Evolutionary conservation across 345 rosid species (phyloP), one percentile per base, ranked within the genome.

Genomic region (Erucastrum elatum): DNA sequence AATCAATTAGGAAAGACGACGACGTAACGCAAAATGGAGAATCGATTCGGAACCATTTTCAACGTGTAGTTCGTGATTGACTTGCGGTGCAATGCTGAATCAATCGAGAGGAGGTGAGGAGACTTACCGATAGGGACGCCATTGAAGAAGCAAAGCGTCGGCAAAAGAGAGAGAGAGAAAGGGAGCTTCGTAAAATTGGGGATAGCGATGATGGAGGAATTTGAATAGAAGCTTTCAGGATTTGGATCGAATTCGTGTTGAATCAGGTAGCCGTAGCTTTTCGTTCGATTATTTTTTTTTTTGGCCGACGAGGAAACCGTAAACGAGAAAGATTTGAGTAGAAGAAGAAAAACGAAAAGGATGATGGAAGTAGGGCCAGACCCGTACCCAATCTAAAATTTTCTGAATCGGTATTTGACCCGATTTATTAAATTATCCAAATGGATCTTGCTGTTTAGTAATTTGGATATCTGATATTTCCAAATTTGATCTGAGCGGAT

Each of bases 81-180:
- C 7, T 49, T 49, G 55, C 55, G 55, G 16, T 13, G 55, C 16
- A 49, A 49, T 49, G 75, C 72, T 21, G 66, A 85, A 78, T 37
- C 8, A 51, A 85, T 89, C 81, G 86, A 84, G 72, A 66, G 75
- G 75, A 63, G 75, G 84, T 82, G 3, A 13, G 66, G 33, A 59
- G 64, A 84, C 92, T 86, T 80, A 84, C 91, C 81, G 86, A 83
- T 85, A 82, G 61, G 65, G 69, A 46, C 3, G 69, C 61, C 76
- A 73, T 49, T 17, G 77, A 74, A 74, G 62, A 74, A 74, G 62
- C 67, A 64, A 84, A 16, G 79, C 87, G 83, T 77, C 79, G 15
- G 70, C 37, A 33, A 44, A 30, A 35, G 35, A 33, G 63, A 25
- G 35, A 6, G 17, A 37, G 6, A 37, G 44, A 6, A 37, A 16